These are phyloP conservation scores for Furcasterigmium furcatum DNA, from an alignment of 2,329 filamentous ascomycete species.

Conservation along the genomic window DNA sequence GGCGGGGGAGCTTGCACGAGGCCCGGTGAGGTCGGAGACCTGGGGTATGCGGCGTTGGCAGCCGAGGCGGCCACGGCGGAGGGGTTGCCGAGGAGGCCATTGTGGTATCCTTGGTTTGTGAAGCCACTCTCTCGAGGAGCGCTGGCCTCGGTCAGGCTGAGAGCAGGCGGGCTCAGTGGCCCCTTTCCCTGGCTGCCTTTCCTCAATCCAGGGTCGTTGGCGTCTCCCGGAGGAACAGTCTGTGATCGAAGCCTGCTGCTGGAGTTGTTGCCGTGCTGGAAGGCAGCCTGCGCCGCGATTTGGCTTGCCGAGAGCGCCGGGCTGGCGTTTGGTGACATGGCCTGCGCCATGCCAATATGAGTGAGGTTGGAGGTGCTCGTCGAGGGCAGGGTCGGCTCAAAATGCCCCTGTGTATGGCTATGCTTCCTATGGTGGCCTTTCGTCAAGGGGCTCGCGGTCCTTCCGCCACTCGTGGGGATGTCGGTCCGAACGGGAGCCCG, in stretches of 20 bases:
- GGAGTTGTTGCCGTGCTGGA: slow-evolving; percentile 53
- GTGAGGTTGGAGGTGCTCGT: slow-evolving; percentile 53
- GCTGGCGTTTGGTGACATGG: slow-evolving; percentile 34
- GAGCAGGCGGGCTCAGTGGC: slow-evolving; percentile 57
- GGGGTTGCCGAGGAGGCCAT: slow-evolving; percentile 57
- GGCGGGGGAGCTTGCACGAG: slow-evolving; percentile 26
- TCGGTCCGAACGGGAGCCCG: slow-evolving; percentile 20
- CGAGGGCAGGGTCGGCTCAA: slow-evolving; percentile 70
- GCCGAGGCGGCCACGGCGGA: slow-evolving; percentile 67
- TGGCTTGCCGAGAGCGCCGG: slow-evolving; percentile 62
- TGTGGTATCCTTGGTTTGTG: slow-evolving; percentile 50
- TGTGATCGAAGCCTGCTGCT: slow-evolving; percentile 64
- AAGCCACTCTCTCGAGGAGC: slow-evolving; percentile 56
- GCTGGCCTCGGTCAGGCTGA: slow-evolving; percentile 64
- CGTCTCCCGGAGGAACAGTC: slow-evolving; percentile 59
- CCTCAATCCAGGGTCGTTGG: slow-evolving; percentile 30
- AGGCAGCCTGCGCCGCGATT: slow-evolving; percentile 76
- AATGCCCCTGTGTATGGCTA: slow-evolving; percentile 72
- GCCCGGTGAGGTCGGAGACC: slow-evolving; percentile 53
- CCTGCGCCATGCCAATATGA: slow-evolving; percentile 42
- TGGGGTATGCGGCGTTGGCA: slow-evolving; percentile 70
- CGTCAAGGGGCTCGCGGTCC: slow-evolving; percentile 21
- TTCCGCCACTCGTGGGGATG: slow-evolving; percentile 22
- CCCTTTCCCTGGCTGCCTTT: slow-evolving; percentile 30
- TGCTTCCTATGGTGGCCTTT: slow-evolving; percentile 53